These are phyloP conservation scores for Coemansia reversa DNA, from an alignment of 192 early-diverging fungal species.

Conservation along the genomic window DNA sequence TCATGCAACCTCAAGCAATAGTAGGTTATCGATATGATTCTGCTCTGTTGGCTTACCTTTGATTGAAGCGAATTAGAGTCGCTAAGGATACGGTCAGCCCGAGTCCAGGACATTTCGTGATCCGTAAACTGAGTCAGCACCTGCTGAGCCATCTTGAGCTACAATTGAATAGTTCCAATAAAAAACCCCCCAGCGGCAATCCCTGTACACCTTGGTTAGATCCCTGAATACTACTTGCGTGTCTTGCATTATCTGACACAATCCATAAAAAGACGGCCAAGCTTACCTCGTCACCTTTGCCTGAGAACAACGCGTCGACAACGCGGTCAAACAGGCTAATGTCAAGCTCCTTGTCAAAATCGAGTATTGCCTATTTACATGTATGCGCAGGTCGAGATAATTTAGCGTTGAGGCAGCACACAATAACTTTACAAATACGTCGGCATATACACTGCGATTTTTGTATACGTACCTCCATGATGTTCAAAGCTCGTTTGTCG, in stretches of 20 bases:
- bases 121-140: constrained; percentile 92
- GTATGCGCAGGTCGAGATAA: not conserved
- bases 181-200: not conserved
- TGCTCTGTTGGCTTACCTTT: constrained; percentile 63
- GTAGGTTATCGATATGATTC: not conserved
- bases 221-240: not conserved
- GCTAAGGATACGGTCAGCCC: constrained; percentile 90
- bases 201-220: not conserved
- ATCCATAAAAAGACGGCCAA: not conserved
- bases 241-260: not conserved
- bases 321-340: constrained; percentile 84
- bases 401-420: not conserved
- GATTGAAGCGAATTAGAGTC: constrained; percentile 72
- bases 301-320: constrained; percentile 77
- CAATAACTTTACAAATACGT: not conserved
- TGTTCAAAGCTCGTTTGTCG: not conserved
- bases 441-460: not conserved
- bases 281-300: constrained; percentile 74
- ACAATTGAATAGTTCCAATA: constrained; percentile 13
- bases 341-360: constrained; percentile 88
- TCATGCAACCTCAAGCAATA: not conserved
- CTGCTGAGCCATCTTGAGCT: constrained; percentile 87
- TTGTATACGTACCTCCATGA: constrained; percentile 14
- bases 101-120: constrained; percentile 93
- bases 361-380: constrained; percentile 67